Percentiles rank a stretch among this genome's conserved stretches.
phyloP scores from a whole-genome alignment of 352 stramenopile species.

The Pythium diclinum region DNA sequence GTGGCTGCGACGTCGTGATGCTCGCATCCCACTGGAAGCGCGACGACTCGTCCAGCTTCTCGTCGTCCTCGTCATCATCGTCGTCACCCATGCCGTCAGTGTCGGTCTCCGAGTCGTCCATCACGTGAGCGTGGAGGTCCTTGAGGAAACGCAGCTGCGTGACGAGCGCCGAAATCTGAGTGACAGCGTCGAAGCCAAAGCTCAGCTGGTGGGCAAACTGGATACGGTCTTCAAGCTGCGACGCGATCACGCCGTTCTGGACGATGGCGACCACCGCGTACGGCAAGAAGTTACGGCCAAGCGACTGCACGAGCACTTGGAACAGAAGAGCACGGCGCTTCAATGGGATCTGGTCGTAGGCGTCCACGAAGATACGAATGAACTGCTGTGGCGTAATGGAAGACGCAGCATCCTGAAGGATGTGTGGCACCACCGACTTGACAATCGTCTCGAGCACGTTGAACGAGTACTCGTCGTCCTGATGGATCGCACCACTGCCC shows the following conservation, averaged over 20 bases:
- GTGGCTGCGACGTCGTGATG: conserved; percentile 34
- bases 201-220: conserved; percentile 70
- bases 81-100: conserved; percentile 70
- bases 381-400: conserved; percentile 71
- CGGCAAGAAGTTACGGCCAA: conserved; percentile 49
- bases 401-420: conserved; percentile 34
- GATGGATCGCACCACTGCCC: conserved; percentile 49
- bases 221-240: conserved; percentile 45
- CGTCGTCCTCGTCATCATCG: conserved; percentile 44
- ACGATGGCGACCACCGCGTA: conserved; percentile 60
- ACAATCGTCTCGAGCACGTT: conserved; percentile 86
- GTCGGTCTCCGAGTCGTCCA: conserved; percentile 71
- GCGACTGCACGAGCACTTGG: conserved; percentile 50
- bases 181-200: conserved; percentile 48
- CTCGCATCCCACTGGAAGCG: conserved; percentile 40
- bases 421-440: conserved; percentile 73
- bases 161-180: conserved; percentile 60
- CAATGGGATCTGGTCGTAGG: conserved; percentile 63
- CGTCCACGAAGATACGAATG: conserved; percentile 70
- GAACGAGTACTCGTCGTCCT: conserved; percentile 86
- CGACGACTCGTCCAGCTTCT: conserved; percentile 40
- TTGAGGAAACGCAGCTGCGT: conserved; percentile 58
- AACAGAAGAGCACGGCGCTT: conserved; percentile 62
- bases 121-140: conserved; percentile 58
- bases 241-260: conserved; percentile 37